A percentile compares a stretch with the other conserved stretches of the same genome.
Evolutionary conservation across 23 red algal species (phyloP).

Genomic region (Chondrus crispus): DNA sequence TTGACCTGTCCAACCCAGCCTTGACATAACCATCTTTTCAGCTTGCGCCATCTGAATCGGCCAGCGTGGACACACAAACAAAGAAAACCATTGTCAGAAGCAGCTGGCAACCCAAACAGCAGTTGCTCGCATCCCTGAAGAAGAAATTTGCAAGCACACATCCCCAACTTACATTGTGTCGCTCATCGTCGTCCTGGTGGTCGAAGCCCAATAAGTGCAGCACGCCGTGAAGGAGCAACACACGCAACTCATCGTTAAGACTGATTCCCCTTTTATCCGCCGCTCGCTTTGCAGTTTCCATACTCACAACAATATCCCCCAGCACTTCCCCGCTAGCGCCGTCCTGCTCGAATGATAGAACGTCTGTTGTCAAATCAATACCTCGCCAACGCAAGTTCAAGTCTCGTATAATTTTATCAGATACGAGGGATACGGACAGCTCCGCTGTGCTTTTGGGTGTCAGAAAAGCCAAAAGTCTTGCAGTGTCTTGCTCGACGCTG

Average conservation of each 20-base stretch:
- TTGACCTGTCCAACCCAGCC: conserved; percentile 41
- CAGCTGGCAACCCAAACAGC: neutral
- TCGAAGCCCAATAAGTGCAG: conserved; percentile 96
- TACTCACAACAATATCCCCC: conserved; percentile 90
- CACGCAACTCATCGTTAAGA: conserved; percentile 66
- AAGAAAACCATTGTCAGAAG: neutral
- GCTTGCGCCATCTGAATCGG: conserved; percentile 41
- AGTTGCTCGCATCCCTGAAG: neutral
- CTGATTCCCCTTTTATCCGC: conserved; percentile 20
- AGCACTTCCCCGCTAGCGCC: conserved; percentile 48
- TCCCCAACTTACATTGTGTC: conserved; percentile 47
- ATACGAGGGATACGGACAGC: conserved; percentile 65
- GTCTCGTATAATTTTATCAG: conserved; percentile 49
- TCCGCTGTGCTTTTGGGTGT: conserved; percentile 42
- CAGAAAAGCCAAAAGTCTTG: too few species aligned
- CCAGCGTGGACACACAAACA: neutral
- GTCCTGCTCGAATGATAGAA: conserved; percentile 79
- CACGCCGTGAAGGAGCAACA: conserved; percentile 89
- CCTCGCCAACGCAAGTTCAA: conserved; percentile 81
- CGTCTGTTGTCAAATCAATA: conserved; percentile 79
- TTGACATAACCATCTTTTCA: conserved; percentile 31
- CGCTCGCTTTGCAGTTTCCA: conserved; percentile 60
- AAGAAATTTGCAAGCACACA: neutral
- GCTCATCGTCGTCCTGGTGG: conserved; percentile 63
- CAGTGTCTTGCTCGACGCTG: too few species aligned